These are phyloP conservation scores for Sordariomycetes sp. DNA, from an alignment of 2,329 filamentous ascomycete genomes.

Conservation along the genomic window DNA sequence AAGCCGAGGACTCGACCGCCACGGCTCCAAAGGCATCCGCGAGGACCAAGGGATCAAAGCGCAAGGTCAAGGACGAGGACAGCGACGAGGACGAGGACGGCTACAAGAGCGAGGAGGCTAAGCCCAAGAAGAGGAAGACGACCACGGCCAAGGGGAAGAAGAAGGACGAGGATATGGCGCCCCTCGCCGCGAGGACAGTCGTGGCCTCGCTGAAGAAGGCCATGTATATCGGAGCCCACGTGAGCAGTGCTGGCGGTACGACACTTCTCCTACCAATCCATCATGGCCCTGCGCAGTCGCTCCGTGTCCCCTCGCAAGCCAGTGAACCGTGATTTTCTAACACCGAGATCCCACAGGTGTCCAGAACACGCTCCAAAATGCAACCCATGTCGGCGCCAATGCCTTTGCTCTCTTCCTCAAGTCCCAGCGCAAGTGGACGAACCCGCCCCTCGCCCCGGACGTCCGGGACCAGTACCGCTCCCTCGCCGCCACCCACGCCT, in stretches of 20 bases:
- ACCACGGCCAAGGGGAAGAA: slow-evolving; percentile 25
- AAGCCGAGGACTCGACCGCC: slow-evolving; percentile 13
- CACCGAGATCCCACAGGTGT: slow-evolving; percentile 46
- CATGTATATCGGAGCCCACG: slow-evolving; percentile 86
- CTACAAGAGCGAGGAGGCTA: slow-evolving; percentile 12
- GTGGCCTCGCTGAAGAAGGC: slow-evolving; percentile 50
- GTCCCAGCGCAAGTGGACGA: slow-evolving; percentile 90
- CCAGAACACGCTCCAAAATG: slow-evolving; percentile 76
- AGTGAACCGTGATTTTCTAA: background rate
- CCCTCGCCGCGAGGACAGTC: slow-evolving; percentile 55
- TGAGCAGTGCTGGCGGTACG: slow-evolving; percentile 74
- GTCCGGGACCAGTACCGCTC: slow-evolving; percentile 59
- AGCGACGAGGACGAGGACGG: slow-evolving; percentile 10
- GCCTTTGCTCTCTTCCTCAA: slow-evolving; percentile 93
- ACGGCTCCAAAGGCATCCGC: slow-evolving; percentile 9
- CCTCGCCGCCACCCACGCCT: slow-evolving; percentile 57
- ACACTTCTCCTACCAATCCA: background rate
- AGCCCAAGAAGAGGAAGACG: slow-evolving; percentile 12
- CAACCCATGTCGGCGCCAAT: slow-evolving; percentile 75
- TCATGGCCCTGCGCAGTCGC: background rate
- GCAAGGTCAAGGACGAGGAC: slow-evolving; percentile 15
- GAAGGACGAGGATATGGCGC: slow-evolving; percentile 35
- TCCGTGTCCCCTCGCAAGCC: background rate
- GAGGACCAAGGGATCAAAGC: slow-evolving; percentile 16
- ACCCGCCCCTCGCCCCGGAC: slow-evolving; percentile 61